Percentiles rank a stretch among this genome's conserved stretches.
Evolutionary conservation across 495 filamentous ascomycete species (phyloP).

Genomic region (Penicillium cosmopolitanum): DNA sequence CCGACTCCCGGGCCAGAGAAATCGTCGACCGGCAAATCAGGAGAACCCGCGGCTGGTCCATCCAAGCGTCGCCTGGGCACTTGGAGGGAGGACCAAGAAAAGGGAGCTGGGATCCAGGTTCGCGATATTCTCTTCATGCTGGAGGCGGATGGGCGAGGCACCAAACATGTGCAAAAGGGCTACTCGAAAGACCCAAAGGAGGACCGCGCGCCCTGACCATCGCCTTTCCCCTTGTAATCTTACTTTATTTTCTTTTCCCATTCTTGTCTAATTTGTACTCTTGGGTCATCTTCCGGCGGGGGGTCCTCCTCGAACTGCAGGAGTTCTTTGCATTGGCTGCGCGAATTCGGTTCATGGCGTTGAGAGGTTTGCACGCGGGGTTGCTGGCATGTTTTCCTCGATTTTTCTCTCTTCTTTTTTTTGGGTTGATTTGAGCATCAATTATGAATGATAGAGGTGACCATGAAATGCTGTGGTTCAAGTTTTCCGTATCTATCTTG

Average conservation of each 20-base stretch:
- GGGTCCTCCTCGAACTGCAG: slow-evolving; percentile 1
- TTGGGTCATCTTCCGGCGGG: background rate
- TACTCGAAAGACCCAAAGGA: slow-evolving; percentile 51
- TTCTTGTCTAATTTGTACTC: slow-evolving; percentile 19
- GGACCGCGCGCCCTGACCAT: slow-evolving; percentile 36
- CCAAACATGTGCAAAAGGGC: slow-evolving; percentile 49
- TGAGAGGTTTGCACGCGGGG: slow-evolving; percentile 9
- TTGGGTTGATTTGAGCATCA: slow-evolving; percentile 1
- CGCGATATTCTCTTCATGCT: slow-evolving; percentile 56
- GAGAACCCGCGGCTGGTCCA: slow-evolving; percentile 32
- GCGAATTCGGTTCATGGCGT: slow-evolving; percentile 28
- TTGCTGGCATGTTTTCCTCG: slow-evolving; percentile 7
- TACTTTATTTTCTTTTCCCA: slow-evolving; percentile 20
- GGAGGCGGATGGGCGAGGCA: slow-evolving; percentile 51
- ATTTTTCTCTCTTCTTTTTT: background rate
- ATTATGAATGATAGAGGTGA: background rate
- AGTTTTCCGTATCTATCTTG: background rate
- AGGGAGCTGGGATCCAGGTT: slow-evolving; percentile 51
- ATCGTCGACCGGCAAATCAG: slow-evolving; percentile 20
- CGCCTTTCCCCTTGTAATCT: slow-evolving; percentile 22
- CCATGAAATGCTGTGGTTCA: background rate
- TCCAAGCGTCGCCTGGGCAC: slow-evolving; percentile 44
- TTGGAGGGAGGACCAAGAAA: slow-evolving; percentile 54
- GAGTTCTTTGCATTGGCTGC: slow-evolving; percentile 27
- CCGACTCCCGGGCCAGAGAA: slow-evolving; percentile 41